Evolutionary conservation across 257 asterid species (phyloP), one percentile per base, ranked within the genome.

Genomic region (Solanum sejunctum): DNA sequence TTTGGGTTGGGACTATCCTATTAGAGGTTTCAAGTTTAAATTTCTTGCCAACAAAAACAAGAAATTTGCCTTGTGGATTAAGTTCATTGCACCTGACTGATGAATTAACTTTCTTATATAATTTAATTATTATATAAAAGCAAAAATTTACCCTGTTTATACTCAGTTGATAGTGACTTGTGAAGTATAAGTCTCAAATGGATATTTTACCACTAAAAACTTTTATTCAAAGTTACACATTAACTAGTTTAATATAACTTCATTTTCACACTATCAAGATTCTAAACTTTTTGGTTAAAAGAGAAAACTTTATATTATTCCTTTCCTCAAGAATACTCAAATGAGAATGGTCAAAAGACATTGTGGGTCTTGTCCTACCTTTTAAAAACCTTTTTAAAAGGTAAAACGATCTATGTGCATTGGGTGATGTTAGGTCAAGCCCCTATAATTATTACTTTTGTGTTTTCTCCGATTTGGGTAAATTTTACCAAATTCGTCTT

Each of bases 91-190:
- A n/a, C n/a, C n/a, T n/a, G n/a, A n/a, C n/a, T n/a, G n/a, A n/a
- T n/a, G n/a, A 36, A 5, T 36, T 36, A 36, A 0, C 6, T 36
- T 4, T 3, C 0, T 36, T 36, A 36, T 36, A 36, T 36, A 5
- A 36, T 36, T 36, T 36, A 36, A 4, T 4, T 36, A 36, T 36
- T 36, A 0, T 3, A 36, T 36, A 36, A 4, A 4, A 36, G 6
- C 0, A 6, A 4, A 0, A 0, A 36, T 36, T 36, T 36, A 36
- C 0, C 1, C 41, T 0, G 1, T 4, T 6, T 5, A 7, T 36
- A 36, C 41, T 5, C 1, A 4, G 4, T 0, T 0, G 6, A 0
- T 4, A 0, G 41, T 6, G 1, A 36, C 36, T n/a, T 1, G 1
- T 61, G 6, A 21, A 4, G 2, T 23, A 61, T 23, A 21, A 10